Evolutionary conservation across 1,139 yeast genomes (phyloP).

Genomic region (Neolecta irregularis): DNA sequence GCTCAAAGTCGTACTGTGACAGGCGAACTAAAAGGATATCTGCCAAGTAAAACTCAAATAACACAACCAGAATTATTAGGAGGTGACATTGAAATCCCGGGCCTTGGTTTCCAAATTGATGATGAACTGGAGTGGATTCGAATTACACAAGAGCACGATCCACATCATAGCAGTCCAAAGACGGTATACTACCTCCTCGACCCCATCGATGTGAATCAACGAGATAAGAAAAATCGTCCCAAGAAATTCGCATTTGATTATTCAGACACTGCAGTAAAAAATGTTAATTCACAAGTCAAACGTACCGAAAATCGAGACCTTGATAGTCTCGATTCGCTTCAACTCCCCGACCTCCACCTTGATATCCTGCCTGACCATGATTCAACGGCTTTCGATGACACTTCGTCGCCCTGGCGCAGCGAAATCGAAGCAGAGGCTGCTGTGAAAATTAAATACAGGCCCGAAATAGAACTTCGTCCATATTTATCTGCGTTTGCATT

Average conservation of each 20-base stretch:
- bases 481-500: conserved; percentile 86
- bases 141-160: too few species aligned
- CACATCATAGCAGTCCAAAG: too few species aligned
- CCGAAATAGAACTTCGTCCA: conserved; percentile 74
- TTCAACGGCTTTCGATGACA: too few species aligned
- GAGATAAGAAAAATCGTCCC: conserved; percentile 5
- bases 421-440: conserved; percentile 20
- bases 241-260: conserved; percentile 10
- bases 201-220: conserved; percentile 7
- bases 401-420: not conserved
- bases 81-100: too few species aligned
- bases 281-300: not conserved
- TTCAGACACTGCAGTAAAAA: conserved; percentile 12
- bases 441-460: conserved; percentile 54
- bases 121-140: too few species aligned
- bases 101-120: too few species aligned
- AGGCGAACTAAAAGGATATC: conserved; percentile 36
- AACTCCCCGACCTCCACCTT: too few species aligned
- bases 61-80: conserved; percentile 8
- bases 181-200: conserved; percentile 11
- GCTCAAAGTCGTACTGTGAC: too few species aligned
- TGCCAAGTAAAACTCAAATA: conserved; percentile 57
- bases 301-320: not conserved
- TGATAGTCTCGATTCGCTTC: too few species aligned
- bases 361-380: too few species aligned